Percentiles rank a stretch among this genome's conserved stretches.
Conservation (phyloP, 2,329 filamentous ascomycete genomes). For the Neofusicoccum ribis region DNA sequence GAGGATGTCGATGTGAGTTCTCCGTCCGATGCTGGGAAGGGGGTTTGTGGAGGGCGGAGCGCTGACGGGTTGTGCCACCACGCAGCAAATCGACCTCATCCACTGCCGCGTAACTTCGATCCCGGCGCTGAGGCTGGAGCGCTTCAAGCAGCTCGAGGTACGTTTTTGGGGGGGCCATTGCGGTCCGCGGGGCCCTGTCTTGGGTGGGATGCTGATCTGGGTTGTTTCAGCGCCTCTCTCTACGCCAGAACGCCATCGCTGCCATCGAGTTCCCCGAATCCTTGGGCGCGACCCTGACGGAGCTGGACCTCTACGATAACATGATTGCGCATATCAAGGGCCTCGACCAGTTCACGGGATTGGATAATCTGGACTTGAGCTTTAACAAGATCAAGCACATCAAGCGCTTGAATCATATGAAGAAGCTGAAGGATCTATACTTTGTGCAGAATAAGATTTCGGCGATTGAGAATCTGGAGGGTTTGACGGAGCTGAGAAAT, state of each 20-base stretch:
- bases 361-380: slow-evolving; percentile 83
- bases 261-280: slow-evolving; percentile 71
- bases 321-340: slow-evolving; percentile 83
- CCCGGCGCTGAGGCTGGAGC: slow-evolving; percentile 73
- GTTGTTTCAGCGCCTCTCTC: slow-evolving; percentile 65
- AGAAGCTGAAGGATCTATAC: slow-evolving; percentile 77
- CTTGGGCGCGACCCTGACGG: slow-evolving; percentile 68
- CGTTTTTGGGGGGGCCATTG: not conserved
- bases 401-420: slow-evolving; percentile 79
- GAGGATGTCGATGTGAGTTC: slow-evolving; percentile 47
- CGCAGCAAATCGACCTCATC: slow-evolving; percentile 70
- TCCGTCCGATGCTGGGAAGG: slow-evolving; percentile 53
- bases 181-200: not conserved
- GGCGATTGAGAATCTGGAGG: slow-evolving; percentile 80
- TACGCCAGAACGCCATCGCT: slow-evolving; percentile 89
- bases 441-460: slow-evolving; percentile 94
- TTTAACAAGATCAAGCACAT: slow-evolving; percentile 99
- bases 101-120: slow-evolving; percentile 83
- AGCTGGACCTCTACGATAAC: slow-evolving; percentile 97
- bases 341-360: slow-evolving; percentile 72
- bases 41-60: slow-evolving; percentile 54
- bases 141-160: slow-evolving; percentile 73
- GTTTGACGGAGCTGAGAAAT: slow-evolving; percentile 72
- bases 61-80: not conserved
- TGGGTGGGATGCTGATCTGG: not conserved